Conservation (phyloP, 2,329 filamentous ascomycete species). For the Diplodia scrobiculata region DNA sequence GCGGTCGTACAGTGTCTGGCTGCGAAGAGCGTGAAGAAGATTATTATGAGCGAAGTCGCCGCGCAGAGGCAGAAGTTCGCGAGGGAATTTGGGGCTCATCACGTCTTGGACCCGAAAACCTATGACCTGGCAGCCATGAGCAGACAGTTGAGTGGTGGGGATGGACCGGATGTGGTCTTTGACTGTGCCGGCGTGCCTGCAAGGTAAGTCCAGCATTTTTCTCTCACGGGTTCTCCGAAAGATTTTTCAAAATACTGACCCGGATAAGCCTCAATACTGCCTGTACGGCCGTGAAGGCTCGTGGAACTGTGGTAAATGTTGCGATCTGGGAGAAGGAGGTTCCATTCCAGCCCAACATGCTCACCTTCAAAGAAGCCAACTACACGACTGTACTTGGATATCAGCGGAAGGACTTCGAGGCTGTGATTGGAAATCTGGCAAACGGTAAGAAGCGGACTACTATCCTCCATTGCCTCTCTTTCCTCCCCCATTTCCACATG, state of each 20-base stretch:
- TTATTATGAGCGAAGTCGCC: constrained; percentile 62
- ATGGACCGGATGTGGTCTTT: constrained; percentile 62
- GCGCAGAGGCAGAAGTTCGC: constrained; percentile 56
- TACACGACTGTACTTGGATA: constrained; percentile 57
- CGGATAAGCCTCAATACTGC: constrained; percentile 41
- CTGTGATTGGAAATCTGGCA: constrained; percentile 58
- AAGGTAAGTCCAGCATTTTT: constrained; percentile 34
- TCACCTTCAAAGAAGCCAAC: constrained; percentile 57
- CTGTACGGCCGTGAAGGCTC: constrained; percentile 53
- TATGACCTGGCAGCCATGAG: constrained; percentile 54
- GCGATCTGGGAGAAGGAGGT: constrained; percentile 64
- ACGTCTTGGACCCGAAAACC: constrained; percentile 56
- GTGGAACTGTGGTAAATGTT: constrained; percentile 65
- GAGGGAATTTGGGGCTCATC: constrained; percentile 57
- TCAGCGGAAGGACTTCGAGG: constrained; percentile 57
- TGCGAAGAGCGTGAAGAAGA: constrained; percentile 55
- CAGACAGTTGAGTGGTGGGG: constrained; percentile 52
- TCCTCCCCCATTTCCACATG: not conserved
- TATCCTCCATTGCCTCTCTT: not conserved
- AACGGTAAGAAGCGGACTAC: constrained; percentile 35
- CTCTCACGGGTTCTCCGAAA: not conserved
- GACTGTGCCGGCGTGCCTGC: constrained; percentile 64
- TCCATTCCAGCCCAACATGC: constrained; percentile 56
- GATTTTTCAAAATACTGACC: not conserved
- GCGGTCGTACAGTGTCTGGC: constrained; percentile 62